phyloP scores from a whole-genome alignment of 176 grass and related monocot species.

The Oryza coarctata region DNA sequence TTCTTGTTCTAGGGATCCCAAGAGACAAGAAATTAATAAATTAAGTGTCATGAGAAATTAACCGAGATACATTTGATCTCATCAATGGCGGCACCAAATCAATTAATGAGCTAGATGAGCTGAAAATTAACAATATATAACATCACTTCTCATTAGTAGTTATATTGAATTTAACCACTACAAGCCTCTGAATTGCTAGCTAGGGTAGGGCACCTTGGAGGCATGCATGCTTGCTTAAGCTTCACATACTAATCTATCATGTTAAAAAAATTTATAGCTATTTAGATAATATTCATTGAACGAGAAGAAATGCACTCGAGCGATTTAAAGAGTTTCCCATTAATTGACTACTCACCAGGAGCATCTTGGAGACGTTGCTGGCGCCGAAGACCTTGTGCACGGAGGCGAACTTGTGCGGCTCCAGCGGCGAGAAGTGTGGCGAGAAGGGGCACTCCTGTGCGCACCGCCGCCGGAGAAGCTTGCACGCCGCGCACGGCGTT shows the following conservation, averaged over 20 bases:
- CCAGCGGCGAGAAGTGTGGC: slow-evolving; percentile 90
- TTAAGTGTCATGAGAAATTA: background rate
- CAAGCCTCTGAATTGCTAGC: too few species aligned
- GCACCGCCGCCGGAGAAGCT: slow-evolving; percentile 83
- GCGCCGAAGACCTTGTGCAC: slow-evolving; percentile 96
- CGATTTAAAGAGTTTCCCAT: too few species aligned
- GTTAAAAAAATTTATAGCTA: too few species aligned
- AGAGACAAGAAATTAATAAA: too few species aligned
- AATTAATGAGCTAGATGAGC: background rate
- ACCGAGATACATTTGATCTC: background rate
- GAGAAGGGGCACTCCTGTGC: slow-evolving; percentile 96
- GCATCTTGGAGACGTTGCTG: slow-evolving; percentile 97
- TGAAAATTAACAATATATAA: background rate
- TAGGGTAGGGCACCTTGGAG: background rate
- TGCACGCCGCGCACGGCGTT: slow-evolving; percentile 88
- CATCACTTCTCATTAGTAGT: too few species aligned
- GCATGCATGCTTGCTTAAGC: background rate
- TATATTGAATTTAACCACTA: background rate
- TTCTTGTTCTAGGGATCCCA: background rate
- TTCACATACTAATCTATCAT: too few species aligned
- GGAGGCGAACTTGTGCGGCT: slow-evolving; percentile 86
- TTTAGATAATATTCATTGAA: too few species aligned
- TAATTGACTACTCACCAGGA: slow-evolving; percentile 49
- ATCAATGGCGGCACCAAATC: background rate
- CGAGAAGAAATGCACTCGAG: too few species aligned